Evolutionary conservation across 768 basidiomycete species (phyloP).

Genomic region (Boletus huronensis): DNA sequence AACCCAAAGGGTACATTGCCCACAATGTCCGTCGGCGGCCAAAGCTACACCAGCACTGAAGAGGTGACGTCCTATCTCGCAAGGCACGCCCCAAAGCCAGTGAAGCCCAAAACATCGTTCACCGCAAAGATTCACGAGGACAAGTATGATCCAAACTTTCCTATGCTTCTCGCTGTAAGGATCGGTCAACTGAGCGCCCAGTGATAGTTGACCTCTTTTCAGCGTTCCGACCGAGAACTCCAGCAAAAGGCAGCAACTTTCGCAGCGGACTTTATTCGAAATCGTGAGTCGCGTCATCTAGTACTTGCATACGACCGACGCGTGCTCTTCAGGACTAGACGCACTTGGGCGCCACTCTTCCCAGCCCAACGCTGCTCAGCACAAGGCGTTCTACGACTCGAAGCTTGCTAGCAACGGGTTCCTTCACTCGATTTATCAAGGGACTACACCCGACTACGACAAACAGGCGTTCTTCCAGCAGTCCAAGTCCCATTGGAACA

Average conservation of each 20-base stretch:
- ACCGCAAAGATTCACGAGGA: conserved; percentile 43
- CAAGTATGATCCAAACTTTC: conserved; percentile 50
- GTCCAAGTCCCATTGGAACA: conserved; percentile 39
- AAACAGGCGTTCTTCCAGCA: conserved; percentile 39
- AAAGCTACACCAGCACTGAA: conserved; percentile 38
- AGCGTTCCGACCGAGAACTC: conserved; percentile 48
- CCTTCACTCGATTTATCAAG: conserved; percentile 41
- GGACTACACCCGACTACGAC: conserved; percentile 32
- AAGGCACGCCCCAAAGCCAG: conserved; percentile 36
- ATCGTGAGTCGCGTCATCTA: conserved; percentile 35
- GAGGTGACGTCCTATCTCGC: conserved; percentile 42
- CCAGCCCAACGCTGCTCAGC: conserved; percentile 32
- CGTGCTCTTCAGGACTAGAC: conserved; percentile 37
- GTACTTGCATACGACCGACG: not conserved
- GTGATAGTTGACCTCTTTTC: not conserved
- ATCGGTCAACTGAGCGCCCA: not conserved
- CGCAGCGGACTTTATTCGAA: conserved; percentile 33
- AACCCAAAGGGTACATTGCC: conserved; percentile 46
- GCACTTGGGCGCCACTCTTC: conserved; percentile 37
- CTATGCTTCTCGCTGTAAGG: conserved; percentile 39
- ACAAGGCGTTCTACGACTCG: conserved; percentile 43
- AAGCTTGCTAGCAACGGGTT: conserved; percentile 40
- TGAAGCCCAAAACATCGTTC: conserved; percentile 34
- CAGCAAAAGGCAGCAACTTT: conserved; percentile 34
- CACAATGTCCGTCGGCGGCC: conserved; percentile 36